phyloP scores from a whole-genome alignment of 768 basidiomycete species.

The Nevesoporus exiguus region DNA sequence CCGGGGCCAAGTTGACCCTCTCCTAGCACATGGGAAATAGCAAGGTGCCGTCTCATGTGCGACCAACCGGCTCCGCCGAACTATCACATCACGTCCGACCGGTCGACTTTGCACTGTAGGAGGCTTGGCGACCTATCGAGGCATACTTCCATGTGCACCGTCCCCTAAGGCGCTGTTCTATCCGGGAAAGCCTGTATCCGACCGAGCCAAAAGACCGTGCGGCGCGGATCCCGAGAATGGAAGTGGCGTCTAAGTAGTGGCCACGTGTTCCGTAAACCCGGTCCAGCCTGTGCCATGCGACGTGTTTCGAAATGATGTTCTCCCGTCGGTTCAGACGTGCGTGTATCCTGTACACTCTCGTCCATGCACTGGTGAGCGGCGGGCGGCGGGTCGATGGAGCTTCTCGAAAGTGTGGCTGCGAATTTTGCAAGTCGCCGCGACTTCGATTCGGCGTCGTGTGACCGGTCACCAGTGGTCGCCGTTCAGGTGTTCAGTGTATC shows the following conservation, averaged over 20 bases:
- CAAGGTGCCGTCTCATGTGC: not conserved
- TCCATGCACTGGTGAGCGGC: not conserved
- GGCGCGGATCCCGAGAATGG: constrained; percentile 3
- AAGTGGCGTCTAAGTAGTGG: not conserved
- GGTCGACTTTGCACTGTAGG: not conserved
- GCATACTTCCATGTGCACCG: not conserved
- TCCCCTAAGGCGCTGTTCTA: not conserved
- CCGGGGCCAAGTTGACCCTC: not conserved
- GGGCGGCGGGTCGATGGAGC: not conserved
- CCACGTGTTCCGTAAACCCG: constrained; percentile 1
- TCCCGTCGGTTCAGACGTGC: not conserved
- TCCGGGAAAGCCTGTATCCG: not conserved
- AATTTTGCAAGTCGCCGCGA: not conserved
- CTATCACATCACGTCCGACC: not conserved
- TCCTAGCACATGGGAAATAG: not conserved
- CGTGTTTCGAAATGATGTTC: constrained; percentile 9
- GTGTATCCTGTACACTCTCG: not conserved
- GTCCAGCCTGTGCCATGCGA: not conserved
- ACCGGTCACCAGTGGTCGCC: not conserved
- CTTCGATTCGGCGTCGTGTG: not conserved
- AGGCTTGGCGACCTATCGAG: not conserved
- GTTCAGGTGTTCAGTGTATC: too few relatives aligned
- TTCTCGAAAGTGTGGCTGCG: not conserved
- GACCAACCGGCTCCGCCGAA: not conserved
- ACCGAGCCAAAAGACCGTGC: not conserved